These are phyloP conservation scores for Fusarium multiceps DNA, from an alignment of 2,329 filamentous ascomycete species.

Conservation along the genomic window DNA sequence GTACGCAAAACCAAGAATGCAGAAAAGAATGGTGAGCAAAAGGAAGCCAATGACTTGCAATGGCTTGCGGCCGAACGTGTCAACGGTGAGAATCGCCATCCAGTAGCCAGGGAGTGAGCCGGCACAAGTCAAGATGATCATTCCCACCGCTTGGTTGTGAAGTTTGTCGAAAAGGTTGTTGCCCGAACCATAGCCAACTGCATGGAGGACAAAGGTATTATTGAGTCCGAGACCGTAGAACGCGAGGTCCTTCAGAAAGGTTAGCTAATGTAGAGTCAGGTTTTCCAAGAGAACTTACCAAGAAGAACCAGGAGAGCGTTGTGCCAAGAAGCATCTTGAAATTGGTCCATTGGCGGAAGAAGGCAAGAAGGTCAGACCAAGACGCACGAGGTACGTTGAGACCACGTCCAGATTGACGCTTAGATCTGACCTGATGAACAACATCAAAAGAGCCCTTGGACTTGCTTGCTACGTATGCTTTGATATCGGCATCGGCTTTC, in stretches of 20 bases:
- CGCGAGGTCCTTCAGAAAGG: constrained; percentile 65
- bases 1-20: constrained; percentile 70
- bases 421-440: constrained; percentile 63
- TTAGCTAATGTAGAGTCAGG: constrained; percentile 3
- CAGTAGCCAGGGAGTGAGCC: constrained; percentile 85
- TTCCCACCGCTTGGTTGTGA: constrained; percentile 78
- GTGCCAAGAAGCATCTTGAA: constrained; percentile 79
- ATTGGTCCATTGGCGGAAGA: constrained; percentile 77
- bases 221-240: constrained; percentile 81
- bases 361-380: constrained; percentile 72
- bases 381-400: constrained; percentile 75
- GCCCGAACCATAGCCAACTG: constrained; percentile 77
- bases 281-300: constrained; percentile 55
- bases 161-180: constrained; percentile 74
- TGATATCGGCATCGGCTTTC: constrained; percentile 79
- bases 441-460: constrained; percentile 61
- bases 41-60: constrained; percentile 75
- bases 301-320: constrained; percentile 83
- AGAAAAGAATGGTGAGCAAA: constrained; percentile 70
- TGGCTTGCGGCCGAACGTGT: constrained; percentile 80
- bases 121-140: constrained; percentile 80
- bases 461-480: constrained; percentile 65
- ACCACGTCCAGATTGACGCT: constrained; percentile 61
- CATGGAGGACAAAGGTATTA: constrained; percentile 75
- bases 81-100: constrained; percentile 78